phyloP scores from a whole-genome alignment of 495 filamentous ascomycete genomes.

The Talaromyces ruber region DNA sequence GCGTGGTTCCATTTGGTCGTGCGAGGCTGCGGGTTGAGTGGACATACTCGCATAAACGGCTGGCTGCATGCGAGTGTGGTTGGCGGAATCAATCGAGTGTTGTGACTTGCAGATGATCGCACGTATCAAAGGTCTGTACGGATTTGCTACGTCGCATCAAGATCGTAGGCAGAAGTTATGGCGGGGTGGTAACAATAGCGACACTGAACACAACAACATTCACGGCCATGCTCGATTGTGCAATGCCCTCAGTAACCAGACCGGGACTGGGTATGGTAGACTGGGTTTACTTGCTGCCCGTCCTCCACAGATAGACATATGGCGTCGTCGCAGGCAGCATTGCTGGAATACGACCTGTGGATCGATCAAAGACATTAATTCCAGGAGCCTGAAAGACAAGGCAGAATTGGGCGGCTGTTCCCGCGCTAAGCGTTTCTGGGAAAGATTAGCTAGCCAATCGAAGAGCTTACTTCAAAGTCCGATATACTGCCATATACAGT shows the following conservation, averaged over 20 bases:
- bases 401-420: not conserved
- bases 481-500: not conserved
- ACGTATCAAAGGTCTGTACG: not conserved
- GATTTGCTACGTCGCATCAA: not conserved
- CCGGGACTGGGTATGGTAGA: not conserved
- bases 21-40: not conserved
- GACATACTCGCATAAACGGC: not conserved
- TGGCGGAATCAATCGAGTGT: not conserved
- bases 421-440: not conserved
- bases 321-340: not conserved
- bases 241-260: not conserved
- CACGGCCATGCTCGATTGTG: not conserved
- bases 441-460: not conserved
- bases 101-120: not conserved
- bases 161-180: not conserved
- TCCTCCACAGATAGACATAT: not conserved
- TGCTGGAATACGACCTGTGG: not conserved
- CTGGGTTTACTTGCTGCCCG: not conserved
- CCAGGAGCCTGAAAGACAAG: not conserved
- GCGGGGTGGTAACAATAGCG: not conserved
- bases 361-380: not conserved
- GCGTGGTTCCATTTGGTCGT: constrained; percentile 5
- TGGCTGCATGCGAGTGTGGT: not conserved
- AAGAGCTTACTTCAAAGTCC: not conserved
- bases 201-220: not conserved